These are phyloP conservation scores for Solanum hybrid DNA, from an alignment of 305 asterid genomes.

Conservation along the genomic window DNA sequence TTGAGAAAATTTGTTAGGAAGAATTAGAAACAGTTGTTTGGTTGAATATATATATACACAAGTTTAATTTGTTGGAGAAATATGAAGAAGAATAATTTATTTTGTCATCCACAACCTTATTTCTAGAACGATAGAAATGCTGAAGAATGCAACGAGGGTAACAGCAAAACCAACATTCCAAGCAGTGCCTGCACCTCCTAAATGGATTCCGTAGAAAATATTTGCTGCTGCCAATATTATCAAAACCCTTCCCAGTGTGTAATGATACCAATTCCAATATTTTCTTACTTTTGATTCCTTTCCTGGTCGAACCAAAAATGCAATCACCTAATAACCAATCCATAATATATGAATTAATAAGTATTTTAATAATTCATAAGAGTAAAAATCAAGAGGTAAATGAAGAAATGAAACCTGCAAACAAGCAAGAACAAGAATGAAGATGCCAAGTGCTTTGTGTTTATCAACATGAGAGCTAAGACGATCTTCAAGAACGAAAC, in stretches of 20 bases:
- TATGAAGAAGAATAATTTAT: neutral
- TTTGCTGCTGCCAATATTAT: slow-evolving; percentile 49
- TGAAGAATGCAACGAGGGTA: slow-evolving; percentile 36
- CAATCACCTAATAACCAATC: slow-evolving; percentile 40
- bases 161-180: slow-evolving; percentile 78
- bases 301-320: slow-evolving; percentile 54
- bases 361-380: neutral
- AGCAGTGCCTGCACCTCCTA: slow-evolving; percentile 39
- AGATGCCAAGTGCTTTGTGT: slow-evolving; percentile 69
- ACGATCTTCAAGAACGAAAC: slow-evolving; percentile 52
- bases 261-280: slow-evolving; percentile 85
- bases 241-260: slow-evolving; percentile 36
- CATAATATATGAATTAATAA: neutral
- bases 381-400: neutral
- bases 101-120: slow-evolving; percentile 33
- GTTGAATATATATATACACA: neutral
- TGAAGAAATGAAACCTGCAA: slow-evolving; percentile 62
- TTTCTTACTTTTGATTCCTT: slow-evolving; percentile 48
- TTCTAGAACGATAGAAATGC: slow-evolving; percentile 37
- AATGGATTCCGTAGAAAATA: slow-evolving; percentile 70
- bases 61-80: neutral
- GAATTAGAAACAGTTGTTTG: neutral
- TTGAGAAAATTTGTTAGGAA: neutral
- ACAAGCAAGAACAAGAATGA: slow-evolving; percentile 53
- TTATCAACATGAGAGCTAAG: slow-evolving; percentile 27